Conservation (phyloP, 2,329 filamentous ascomycete genomes). For the Aspergillus chevalieri region DNA sequence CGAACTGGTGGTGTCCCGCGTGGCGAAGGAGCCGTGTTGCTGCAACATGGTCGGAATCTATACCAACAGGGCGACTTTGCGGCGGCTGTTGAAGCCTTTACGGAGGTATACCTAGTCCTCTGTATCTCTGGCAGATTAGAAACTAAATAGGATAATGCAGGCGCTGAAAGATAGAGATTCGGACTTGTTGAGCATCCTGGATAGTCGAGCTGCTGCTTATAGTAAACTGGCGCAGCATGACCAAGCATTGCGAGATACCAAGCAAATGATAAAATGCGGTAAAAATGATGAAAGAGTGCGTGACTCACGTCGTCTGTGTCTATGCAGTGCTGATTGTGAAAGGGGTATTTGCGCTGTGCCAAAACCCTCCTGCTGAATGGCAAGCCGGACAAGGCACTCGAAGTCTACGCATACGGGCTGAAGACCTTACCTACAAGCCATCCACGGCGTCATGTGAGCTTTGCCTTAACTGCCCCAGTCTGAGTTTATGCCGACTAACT, state of each 20-base stretch:
- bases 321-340: slow-evolving; percentile 4
- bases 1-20: slow-evolving; percentile 7
- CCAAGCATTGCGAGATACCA: slow-evolving; percentile 51
- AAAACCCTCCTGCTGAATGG: slow-evolving; percentile 42
- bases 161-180: slow-evolving; percentile 29
- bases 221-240: slow-evolving; percentile 48
- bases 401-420: slow-evolving; percentile 55
- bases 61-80: slow-evolving; percentile 41
- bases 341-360: slow-evolving; percentile 53
- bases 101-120: slow-evolving; percentile 23
- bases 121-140: not conserved
- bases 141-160: slow-evolving; percentile 18
- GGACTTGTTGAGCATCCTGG: slow-evolving; percentile 36
- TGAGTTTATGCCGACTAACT: slow-evolving; percentile 1
- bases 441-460: slow-evolving; percentile 23
- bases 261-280: slow-evolving; percentile 48
- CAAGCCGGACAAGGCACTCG: slow-evolving; percentile 48
- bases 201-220: slow-evolving; percentile 51
- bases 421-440: slow-evolving; percentile 44
- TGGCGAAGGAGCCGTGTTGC: slow-evolving; percentile 19
- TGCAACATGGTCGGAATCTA: slow-evolving; percentile 37
- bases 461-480: slow-evolving; percentile 4
- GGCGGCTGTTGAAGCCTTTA: slow-evolving; percentile 39
- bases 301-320: not conserved
- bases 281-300: slow-evolving; percentile 47